These are phyloP conservation scores for Stylosanthes scabra DNA, from an alignment of 331 rosid species.

Conservation along the genomic window DNA sequence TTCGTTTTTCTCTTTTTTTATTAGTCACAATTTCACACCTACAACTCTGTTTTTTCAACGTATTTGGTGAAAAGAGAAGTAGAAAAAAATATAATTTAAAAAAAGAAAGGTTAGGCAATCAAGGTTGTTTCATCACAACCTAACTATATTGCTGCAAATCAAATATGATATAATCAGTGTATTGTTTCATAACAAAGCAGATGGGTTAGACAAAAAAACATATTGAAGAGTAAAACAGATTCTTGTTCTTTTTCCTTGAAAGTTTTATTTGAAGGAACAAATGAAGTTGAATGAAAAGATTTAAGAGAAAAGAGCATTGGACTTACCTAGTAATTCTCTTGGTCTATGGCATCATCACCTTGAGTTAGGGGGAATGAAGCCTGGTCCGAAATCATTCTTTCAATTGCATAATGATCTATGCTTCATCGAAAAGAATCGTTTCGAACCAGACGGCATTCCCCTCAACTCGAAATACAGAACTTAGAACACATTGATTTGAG, in stretches of 20 bases:
- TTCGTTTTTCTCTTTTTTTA: slow-evolving; percentile 53
- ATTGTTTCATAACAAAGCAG: slow-evolving; percentile 34
- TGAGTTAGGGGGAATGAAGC: slow-evolving; percentile 99
- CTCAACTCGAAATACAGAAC: slow-evolving; percentile 62
- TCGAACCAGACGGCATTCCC: slow-evolving; percentile 99
- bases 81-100: not conserved
- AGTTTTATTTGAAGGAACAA: not conserved
- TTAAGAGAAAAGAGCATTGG: slow-evolving; percentile 12
- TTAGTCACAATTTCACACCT: slow-evolving; percentile 59
- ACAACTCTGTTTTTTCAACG: slow-evolving; percentile 44
- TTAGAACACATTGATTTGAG: slow-evolving; percentile 42
- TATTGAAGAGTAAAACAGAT: not conserved
- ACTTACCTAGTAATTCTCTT: too few species aligned
- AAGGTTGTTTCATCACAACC: too few species aligned
- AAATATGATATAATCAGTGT: not conserved
- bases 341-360: too few species aligned
- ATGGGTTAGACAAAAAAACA: slow-evolving; percentile 8
- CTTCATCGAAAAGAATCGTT: slow-evolving; percentile 52
- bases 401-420: not conserved
- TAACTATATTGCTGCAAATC: slow-evolving; percentile 37
- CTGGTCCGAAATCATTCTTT: slow-evolving; percentile 94
- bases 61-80: slow-evolving; percentile 37
- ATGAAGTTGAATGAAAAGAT: slow-evolving; percentile 11
- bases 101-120: slow-evolving; percentile 27
- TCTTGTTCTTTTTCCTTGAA: not conserved